Base-by-base conservation (phyloP, 495 filamentous ascomycete genomes). In the Daldinia loculata region DNA sequence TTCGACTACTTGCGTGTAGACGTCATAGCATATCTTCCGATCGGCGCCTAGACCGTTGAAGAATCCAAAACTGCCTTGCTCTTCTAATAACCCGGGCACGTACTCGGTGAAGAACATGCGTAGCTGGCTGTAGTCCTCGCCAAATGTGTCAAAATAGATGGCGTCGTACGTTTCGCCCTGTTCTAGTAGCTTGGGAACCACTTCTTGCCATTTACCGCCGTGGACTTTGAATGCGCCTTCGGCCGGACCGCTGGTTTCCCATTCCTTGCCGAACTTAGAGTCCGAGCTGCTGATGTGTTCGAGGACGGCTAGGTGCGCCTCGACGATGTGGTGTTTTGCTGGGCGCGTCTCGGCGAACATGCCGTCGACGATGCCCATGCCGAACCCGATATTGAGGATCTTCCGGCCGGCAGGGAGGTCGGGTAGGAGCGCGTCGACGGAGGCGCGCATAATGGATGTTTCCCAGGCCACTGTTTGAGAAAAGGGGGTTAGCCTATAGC, bases 141-240 rank as follows among this genome's bases (percentile, higher is more conserved):
- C 95, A 72, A 98, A 99, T 0, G 95, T 99, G 76, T 98, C 96
- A 74, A 97, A 98, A 82, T 98, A 99, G 61, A 99, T 94, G 36
- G 91, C 94, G 78, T 99, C 93, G 76, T 95, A 96, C 26, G 88
- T 80, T 50, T 89, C 84, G 6, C 90, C 89, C 52, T 89, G 79
- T n/a, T 87, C 85, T 0, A 95, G 79, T 7, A 99, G 83, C 30
- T 80, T 79, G 0, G 90, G 91, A 7, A 97, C 78, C 0, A 97
- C 83, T 69, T 97, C 90, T 79, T 97, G 93, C 94, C 94, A 98
- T 66, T 84, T 85, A 7, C 94, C 94, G 0, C 66, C 72, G 67
- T 82, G 78, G 19, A 87, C 73, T 36, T 81, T 82, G 77, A 76
- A 85, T 1, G 78, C 80, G 9, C 83, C 84, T 3, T 78, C 75